Percentiles rank a stretch among this genome's conserved stretches.
These are phyloP conservation scores for Neurospora tetraspora DNA, from an alignment of 495 filamentous ascomycete genomes.

Conservation along the genomic window DNA sequence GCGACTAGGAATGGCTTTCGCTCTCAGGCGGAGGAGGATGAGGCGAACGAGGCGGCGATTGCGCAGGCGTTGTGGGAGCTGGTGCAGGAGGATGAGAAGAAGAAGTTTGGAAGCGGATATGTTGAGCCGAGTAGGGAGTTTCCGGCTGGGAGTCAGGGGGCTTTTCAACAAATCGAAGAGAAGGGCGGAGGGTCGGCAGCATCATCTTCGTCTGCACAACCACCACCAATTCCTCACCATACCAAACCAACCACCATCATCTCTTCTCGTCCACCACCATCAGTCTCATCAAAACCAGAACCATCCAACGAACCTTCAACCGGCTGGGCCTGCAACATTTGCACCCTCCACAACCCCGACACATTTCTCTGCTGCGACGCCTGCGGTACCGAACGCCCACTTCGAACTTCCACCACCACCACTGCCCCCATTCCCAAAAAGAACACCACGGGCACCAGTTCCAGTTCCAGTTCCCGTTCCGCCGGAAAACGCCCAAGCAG, in stretches of 20 bases:
- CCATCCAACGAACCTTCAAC: not conserved
- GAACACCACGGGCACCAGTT: not conserved
- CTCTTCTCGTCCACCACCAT: constrained; percentile 1
- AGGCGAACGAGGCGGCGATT: constrained; percentile 86
- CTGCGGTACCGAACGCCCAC: constrained; percentile 57
- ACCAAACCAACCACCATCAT: constrained; percentile 4
- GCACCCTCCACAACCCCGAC: constrained; percentile 73
- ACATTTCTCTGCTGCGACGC: constrained; percentile 67
- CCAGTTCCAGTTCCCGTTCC: constrained; percentile 2
- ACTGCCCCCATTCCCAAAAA: not conserved
- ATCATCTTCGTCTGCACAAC: constrained; percentile 13
- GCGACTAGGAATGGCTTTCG: constrained; percentile 64
- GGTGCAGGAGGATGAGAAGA: constrained; percentile 67
- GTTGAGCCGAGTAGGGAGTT: constrained; percentile 52
- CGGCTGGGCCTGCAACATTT: constrained; percentile 64
- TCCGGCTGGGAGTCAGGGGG: constrained; percentile 44
- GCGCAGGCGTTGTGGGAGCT: constrained; percentile 79
- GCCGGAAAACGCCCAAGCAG: constrained; percentile 6
- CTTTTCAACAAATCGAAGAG: constrained; percentile 1
- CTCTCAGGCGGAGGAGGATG: constrained; percentile 80
- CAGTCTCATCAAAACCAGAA: not conserved
- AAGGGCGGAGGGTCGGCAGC: not conserved
- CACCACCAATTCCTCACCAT: constrained; percentile 13
- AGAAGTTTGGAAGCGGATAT: constrained; percentile 54
- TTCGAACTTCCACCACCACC: not conserved